These are phyloP conservation scores for Penicillium sp. DNA, from an alignment of 2,329 filamentous ascomycete genomes.

Conservation along the genomic window DNA sequence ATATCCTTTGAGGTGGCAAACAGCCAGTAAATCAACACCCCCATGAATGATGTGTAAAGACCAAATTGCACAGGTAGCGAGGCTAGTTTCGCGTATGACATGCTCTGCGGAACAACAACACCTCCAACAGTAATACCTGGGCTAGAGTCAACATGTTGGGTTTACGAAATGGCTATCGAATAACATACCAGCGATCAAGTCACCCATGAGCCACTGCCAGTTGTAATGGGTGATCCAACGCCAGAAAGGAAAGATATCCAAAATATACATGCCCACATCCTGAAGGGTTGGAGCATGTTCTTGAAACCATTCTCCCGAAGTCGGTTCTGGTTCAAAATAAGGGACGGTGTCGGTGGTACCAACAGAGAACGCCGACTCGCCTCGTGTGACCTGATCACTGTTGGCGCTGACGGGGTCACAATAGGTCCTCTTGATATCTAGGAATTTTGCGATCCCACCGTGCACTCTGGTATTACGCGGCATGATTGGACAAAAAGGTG, in stretches of 20 bases:
- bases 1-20: conserved; percentile 99
- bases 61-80: conserved; percentile 79
- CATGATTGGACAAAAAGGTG: too few relatives aligned
- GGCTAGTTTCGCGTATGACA: conserved; percentile 90
- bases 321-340: conserved; percentile 84
- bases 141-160: too few relatives aligned
- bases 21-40: conserved; percentile 93
- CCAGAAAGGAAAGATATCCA: conserved; percentile 81
- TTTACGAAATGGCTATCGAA: too few relatives aligned
- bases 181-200: conserved; percentile 75
- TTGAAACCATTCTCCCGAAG: conserved; percentile 70
- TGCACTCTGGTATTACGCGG: too few relatives aligned
- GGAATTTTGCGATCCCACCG: conserved; percentile 21
- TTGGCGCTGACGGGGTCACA: conserved; percentile 58
- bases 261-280: conserved; percentile 64
- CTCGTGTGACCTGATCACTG: conserved; percentile 68
- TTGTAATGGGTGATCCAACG: conserved; percentile 93
- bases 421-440: conserved; percentile 81
- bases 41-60: conserved; percentile 95
- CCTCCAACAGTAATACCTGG: conserved; percentile 72
- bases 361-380: conserved; percentile 78
- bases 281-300: conserved; percentile 64
- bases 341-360: conserved; percentile 75
- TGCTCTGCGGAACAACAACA: conserved; percentile 89
- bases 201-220: conserved; percentile 82